Evolutionary conservation across 129 eudicot species (phyloP).

Genomic region (Erigeron canadensis): DNA sequence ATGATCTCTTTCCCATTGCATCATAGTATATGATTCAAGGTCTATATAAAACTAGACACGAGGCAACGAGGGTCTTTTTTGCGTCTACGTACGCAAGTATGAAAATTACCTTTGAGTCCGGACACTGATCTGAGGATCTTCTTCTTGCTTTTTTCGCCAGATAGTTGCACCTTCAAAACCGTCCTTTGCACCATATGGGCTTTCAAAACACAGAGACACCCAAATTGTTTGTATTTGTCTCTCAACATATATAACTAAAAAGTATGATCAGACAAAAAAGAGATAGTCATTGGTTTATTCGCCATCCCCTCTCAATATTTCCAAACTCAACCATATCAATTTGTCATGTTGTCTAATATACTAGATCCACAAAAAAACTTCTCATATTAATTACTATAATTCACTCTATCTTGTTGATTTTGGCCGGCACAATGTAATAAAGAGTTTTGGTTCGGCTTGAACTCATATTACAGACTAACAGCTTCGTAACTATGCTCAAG

Average conservation of each 20-base stretch:
- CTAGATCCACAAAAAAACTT: neutral
- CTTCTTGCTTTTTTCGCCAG: conserved; percentile 68
- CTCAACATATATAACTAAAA: neutral
- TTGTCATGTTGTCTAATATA: conserved; percentile 17
- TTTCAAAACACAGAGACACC: neutral
- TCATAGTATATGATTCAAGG: no score
- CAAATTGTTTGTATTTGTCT: conserved; percentile 10
- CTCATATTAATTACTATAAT: no score
- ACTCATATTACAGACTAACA: no score
- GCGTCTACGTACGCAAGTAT: no score
- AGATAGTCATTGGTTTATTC: conserved; percentile 29
- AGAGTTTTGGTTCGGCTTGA: no score
- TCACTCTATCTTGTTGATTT: no score
- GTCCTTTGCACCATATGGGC: conserved; percentile 61
- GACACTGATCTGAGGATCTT: conserved; percentile 62
- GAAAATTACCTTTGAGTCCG: conserved; percentile 50
- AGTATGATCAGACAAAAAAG: neutral
- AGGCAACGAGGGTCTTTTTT: no score
- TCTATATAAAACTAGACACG: no score
- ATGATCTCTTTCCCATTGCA: no score
- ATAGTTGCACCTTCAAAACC: conserved; percentile 64
- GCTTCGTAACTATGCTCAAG: no score
- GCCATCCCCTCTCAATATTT: conserved; percentile 28
- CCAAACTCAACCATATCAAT: conserved; percentile 15
- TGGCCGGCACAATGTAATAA: no score